phyloP scores from a whole-genome alignment of 495 filamentous ascomycete species.

The Bacidia rubella region DNA sequence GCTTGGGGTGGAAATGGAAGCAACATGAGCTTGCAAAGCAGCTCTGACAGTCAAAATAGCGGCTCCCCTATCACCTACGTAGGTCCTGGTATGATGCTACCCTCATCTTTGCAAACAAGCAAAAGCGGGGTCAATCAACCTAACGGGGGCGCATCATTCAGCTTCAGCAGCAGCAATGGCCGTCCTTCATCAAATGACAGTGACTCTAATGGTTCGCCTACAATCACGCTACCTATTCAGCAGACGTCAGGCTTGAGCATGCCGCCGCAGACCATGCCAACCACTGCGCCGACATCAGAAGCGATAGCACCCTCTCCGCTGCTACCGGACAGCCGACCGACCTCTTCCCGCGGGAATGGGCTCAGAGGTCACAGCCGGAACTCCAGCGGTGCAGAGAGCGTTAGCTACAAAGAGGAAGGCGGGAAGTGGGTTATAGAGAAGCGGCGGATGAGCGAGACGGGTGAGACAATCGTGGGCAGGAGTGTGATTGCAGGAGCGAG shows the following conservation, averaged over 20 bases:
- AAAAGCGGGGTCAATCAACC: conserved; percentile 13
- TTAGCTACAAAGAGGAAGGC: conserved; percentile 41
- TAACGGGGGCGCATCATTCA: conserved; percentile 14
- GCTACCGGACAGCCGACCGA: background rate
- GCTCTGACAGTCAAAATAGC: conserved; percentile 44
- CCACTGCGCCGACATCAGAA: background rate
- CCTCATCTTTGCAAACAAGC: conserved; percentile 7
- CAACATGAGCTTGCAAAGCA: conserved; percentile 54
- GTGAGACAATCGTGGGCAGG: conserved; percentile 32
- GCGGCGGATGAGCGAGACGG: conserved; percentile 36
- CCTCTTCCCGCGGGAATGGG: background rate
- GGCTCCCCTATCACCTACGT: conserved; percentile 15
- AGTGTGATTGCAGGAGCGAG: conserved; percentile 27
- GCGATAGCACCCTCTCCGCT: background rate
- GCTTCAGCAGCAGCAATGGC: conserved; percentile 15
- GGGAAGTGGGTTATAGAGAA: conserved; percentile 44
- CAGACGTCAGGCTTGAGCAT: background rate
- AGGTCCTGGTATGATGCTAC: conserved; percentile 24
- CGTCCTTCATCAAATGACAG: conserved; percentile 29
- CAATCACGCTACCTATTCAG: conserved; percentile 13
- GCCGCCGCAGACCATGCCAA: conserved; percentile 2
- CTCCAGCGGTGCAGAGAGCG: conserved; percentile 38
- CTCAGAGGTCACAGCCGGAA: conserved; percentile 19
- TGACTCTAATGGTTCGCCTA: conserved; percentile 19
- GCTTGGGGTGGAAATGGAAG: conserved; percentile 79